Percentiles rank a stretch among this genome's conserved stretches.
Conservation (phyloP, 2,329 filamentous ascomycete genomes). For the Aureobasidium namibiae region DNA sequence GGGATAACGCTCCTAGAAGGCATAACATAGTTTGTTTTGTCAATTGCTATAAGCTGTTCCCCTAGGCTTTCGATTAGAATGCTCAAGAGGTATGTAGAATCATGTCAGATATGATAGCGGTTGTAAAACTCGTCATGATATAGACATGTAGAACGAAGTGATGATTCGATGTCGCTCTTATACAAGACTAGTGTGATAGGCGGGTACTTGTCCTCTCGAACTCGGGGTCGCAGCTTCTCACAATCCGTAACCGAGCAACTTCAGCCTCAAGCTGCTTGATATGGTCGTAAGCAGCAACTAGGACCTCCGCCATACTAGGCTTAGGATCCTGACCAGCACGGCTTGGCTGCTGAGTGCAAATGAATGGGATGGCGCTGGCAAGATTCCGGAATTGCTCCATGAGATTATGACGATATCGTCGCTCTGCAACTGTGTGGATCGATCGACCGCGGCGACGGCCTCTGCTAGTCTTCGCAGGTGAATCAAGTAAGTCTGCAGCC, state of each 20-base stretch:
- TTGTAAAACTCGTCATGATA: too few relatives aligned
- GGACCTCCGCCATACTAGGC: neutral
- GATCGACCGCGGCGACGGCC: neutral
- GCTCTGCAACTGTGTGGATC: neutral
- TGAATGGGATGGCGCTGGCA: neutral
- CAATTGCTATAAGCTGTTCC: too few relatives aligned
- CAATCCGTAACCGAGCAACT: neutral
- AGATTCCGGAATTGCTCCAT: neutral
- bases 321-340: neutral
- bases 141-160: too few relatives aligned
- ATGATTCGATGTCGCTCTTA: too few relatives aligned
- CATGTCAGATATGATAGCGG: too few relatives aligned
- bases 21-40: too few relatives aligned
- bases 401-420: constrained; percentile 2
- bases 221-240: neutral
- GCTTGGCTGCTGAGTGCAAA: neutral
- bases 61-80: too few relatives aligned
- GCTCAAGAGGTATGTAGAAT: too few relatives aligned
- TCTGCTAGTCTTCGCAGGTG: neutral
- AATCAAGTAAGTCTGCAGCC: neutral
- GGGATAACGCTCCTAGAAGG: too few relatives aligned
- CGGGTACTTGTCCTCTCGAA: neutral
- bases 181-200: too few relatives aligned
- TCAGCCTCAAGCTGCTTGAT: neutral
- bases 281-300: neutral